Evolutionary conservation across 1,284 basidiomycete genomes (phyloP), one percentile per base, ranked within the genome.

Genomic region (Ustilago sp.): DNA sequence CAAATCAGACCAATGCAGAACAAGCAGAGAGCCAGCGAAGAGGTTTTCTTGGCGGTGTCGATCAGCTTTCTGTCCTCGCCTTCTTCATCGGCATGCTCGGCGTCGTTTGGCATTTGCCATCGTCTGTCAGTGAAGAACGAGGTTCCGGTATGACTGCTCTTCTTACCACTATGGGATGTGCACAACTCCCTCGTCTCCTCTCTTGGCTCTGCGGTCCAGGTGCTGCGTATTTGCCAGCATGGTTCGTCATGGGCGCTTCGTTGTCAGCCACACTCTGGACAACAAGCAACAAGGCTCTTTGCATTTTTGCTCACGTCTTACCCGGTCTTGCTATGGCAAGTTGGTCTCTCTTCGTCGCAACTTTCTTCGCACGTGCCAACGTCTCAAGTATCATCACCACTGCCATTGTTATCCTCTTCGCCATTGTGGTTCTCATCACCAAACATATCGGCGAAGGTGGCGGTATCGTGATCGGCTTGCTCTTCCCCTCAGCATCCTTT

Each of bases 401-500:
- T 0, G 90, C 92, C 80, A 83, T 91, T 32, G 88, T 90, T 8
- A 89, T 93, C 68, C 78, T 92, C 5, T 88, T 92, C 38, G 91
- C 91, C 6, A 90, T 93, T 59, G 80, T 93, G n/a, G 92, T 91
- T 0, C 84, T 92, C 41, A 88, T 91, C 0, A 88, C 91, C 66
- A 86, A 87, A 32, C 75, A 80, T 23, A 88, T 89, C 2, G 84
- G 87, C 3, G 89, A 88, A 8, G 88, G 86, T 2, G 88, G 87
- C 2, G 90, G 89, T 8, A 89, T 90, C 61, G 87, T 93, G 36
- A 91, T 92, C 78, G 89, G 91, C 0, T 80, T 94, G 57, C 85
- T 93, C 43, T 92, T 93, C 82, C 93, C 92, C 0, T 91, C 92
- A 0, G 89, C 89, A 12, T 93, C 90, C 84, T 93, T 92, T 78